Evolutionary conservation across 805 yeast species (phyloP), one percentile per base, ranked within the genome.

Genomic region (Myxozyma kluyveri): DNA sequence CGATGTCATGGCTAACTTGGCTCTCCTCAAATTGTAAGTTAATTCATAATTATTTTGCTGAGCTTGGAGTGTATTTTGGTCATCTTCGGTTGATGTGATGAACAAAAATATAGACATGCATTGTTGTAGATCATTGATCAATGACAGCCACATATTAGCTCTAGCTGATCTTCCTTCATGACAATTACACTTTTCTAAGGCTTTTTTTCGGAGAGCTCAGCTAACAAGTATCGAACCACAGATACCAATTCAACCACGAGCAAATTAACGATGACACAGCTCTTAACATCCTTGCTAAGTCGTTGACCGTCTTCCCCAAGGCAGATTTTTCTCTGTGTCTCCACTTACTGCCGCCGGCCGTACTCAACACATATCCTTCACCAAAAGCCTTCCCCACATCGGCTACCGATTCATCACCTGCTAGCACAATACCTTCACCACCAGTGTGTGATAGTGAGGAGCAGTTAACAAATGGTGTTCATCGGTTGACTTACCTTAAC

Each of bases 321-420:
- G 64, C 70, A 39, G 80, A 76, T 57, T 76, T 76, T 64, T 61
- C 72, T 33, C 62, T 75, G 35, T 73, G 71, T 48, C 64, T 76
- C 42, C 79, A 76, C 53, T 65, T 76, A 26, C 66, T 76, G 42
- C 79, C 80, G 19, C 64, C 76, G 10, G 66, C 68, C 33, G 70
- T 71, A 5, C 61, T 70, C 36, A 41, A 31, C 29, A 18, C 47
- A 4, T 45, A 48, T 46, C 40, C 45, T 24, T 17, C 48, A 37
- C 19, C 39, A 23, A 27, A 44, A 12, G 23, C 33, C 14, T 22
- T 21, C 14, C 27, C 51, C 9, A 29, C 33, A 9, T 14, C 33
- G 9, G 33, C 33, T 9, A 19, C 56, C n/a, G 39, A 24, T 18
- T 10, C 47, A 4, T 32, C 63, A 3, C 46, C 60, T 14, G 52